Base-by-base conservation (phyloP, 768 basidiomycete genomes). In the Lanmaoa rubissima region DNA sequence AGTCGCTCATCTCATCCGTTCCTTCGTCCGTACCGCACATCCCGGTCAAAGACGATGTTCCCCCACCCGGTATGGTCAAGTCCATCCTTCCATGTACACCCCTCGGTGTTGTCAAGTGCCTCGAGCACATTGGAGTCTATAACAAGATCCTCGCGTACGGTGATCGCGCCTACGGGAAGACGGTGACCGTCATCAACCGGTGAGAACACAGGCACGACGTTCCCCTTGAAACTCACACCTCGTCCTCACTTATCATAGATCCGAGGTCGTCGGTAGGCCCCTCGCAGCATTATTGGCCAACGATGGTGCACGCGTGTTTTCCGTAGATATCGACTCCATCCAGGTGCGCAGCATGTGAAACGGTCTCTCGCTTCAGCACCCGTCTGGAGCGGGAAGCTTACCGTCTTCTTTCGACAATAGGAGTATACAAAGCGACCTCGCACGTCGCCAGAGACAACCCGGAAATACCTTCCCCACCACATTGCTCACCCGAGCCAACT, bases 31-130 rank as follows among this genome's bases (percentile, higher is more conserved):
- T 62, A 31, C 61, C 65, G 11, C 56, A 66, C 13, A 56, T 69
- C 24, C 67, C 74, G 5, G 69, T 74, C 32, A 76, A 77, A 64
- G 76, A 65, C 41, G 89, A 93, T 56, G 74, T 79, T 13, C 86
- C 91, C 2, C 93, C 94, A 5, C 73, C 84, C 0, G 94, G 94
- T 24, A 88, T 87, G 54, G 92, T 97, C 66, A 98, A 98, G 74
- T 96, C 94, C 5, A 92, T 99, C 67, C 82, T 99, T 36, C 97
- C 97, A 0, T 99, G 97, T 73, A 99, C 97, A 5, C 95, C 97
- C 0, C 82, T 99, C 12, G 97, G 94, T 4, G 89, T 98, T 66
- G 95, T 99, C 61, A 99, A 99, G 74, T 91, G 86, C 58, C 79
- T 99, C 24, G 97, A 99, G 69, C 81, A 87, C 68, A 79, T 88